Conservation (phyloP, 306 rosid species). For the Pyrus bretschneideri region DNA sequence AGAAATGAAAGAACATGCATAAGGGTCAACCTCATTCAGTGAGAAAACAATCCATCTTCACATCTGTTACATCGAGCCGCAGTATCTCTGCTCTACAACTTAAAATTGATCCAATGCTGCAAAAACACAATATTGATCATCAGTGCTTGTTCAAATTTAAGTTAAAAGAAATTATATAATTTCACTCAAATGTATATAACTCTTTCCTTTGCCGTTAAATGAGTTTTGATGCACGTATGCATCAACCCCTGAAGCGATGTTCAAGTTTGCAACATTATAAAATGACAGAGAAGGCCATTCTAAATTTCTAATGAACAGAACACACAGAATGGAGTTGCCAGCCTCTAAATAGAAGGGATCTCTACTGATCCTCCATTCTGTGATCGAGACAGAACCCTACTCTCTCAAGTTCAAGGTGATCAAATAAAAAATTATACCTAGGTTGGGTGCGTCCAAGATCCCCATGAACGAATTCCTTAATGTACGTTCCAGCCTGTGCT, state of each 20-base stretch:
- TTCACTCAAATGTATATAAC: too few species aligned
- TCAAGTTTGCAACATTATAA: not conserved
- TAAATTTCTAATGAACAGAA: not conserved
- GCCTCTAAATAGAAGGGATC: not conserved
- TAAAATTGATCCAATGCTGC: slow-evolving; percentile 77
- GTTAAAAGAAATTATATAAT: too few species aligned
- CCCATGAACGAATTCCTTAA: slow-evolving; percentile 92
- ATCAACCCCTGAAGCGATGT: not conserved
- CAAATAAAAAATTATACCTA: slow-evolving; percentile 40
- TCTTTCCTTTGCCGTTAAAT: not conserved
- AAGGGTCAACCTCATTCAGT: slow-evolving; percentile 14
- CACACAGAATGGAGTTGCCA: not conserved
- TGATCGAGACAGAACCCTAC: not conserved
- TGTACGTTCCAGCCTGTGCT: slow-evolving; percentile 88
- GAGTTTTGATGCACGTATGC: not conserved
- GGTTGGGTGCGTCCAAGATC: slow-evolving; percentile 94
- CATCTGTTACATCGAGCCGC: slow-evolving; percentile 84
- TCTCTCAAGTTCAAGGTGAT: not conserved
- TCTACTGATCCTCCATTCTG: not conserved
- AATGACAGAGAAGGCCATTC: not conserved
- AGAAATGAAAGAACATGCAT: not conserved
- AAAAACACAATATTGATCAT: not conserved
- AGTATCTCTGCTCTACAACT: slow-evolving; percentile 87
- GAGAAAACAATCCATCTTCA: slow-evolving; percentile 78
- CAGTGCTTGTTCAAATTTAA: too few species aligned